phyloP scores from a whole-genome alignment of 139 green algal genomes.

The Mychonastes homosphaera region DNA sequence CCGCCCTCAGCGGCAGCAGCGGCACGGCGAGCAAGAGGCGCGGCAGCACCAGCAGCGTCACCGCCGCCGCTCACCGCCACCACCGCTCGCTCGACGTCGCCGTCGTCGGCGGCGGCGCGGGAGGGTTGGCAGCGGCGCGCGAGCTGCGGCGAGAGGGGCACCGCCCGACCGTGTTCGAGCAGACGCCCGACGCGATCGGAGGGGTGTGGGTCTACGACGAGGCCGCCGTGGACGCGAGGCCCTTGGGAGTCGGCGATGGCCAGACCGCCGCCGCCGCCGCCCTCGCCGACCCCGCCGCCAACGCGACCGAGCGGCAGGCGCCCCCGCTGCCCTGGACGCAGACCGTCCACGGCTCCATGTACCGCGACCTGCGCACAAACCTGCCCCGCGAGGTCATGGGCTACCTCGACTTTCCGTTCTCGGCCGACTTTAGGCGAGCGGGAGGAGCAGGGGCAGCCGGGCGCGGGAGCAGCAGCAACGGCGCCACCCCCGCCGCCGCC shows the following conservation, averaged over 20 bases:
- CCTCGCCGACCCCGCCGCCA: too few relatives aligned
- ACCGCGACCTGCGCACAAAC: constrained; percentile 50
- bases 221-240: constrained; percentile 13
- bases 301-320: too few relatives aligned
- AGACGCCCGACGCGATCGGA: constrained; percentile 24
- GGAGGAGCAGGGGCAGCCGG: too few relatives aligned
- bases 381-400: constrained; percentile 55
- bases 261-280: too few relatives aligned
- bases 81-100: neutral
- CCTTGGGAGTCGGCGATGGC: neutral
- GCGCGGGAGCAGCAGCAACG: neutral
- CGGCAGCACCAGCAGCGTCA: neutral
- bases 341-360: constrained; percentile 32
- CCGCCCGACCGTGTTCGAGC: constrained; percentile 48
- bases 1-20: neutral
- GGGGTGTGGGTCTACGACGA: constrained; percentile 38
- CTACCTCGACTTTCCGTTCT: constrained; percentile 45
- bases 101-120: constrained; percentile 57
- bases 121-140: constrained; percentile 47
- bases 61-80: neutral
- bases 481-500: neutral
- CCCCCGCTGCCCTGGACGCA: too few relatives aligned
- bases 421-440: too few relatives aligned
- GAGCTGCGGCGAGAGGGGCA: constrained; percentile 56
- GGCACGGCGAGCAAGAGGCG: neutral